Evolutionary conservation across 495 filamentous ascomycete species (phyloP).

Genomic region (Amniculicola lignicola): DNA sequence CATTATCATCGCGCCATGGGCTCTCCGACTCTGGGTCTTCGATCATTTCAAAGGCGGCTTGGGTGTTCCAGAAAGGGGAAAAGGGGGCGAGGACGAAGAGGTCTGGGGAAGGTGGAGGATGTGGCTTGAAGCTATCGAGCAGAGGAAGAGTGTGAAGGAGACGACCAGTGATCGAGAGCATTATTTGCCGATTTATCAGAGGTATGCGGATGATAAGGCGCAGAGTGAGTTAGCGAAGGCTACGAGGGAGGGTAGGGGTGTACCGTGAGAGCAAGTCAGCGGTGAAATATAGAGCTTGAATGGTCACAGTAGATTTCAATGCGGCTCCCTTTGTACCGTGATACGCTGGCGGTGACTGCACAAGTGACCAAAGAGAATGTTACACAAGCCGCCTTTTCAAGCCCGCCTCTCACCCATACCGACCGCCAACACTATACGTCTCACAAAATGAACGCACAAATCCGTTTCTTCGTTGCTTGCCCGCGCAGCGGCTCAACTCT

Average conservation of each 20-base stretch:
- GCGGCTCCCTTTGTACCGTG: not conserved
- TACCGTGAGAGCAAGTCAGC: conserved; percentile 49
- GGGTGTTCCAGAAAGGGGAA: conserved; percentile 52
- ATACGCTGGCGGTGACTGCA: too few species aligned
- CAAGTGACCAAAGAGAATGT: too few species aligned
- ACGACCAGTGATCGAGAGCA: conserved; percentile 62
- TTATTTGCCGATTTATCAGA: conserved; percentile 62
- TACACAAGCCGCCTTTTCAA: too few species aligned
- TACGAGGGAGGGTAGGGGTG: conserved; percentile 50
- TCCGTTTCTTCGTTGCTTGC: too few species aligned
- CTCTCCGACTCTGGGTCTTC: conserved; percentile 62
- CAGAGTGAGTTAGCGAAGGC: conserved; percentile 68
- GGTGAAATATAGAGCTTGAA: not conserved
- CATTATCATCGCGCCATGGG: conserved; percentile 51
- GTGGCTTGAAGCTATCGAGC: conserved; percentile 57
- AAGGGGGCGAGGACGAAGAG: conserved; percentile 50
- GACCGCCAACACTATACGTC: too few species aligned
- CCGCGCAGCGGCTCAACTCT: too few species aligned
- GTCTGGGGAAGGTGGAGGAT: conserved; percentile 60
- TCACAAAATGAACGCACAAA: too few species aligned
- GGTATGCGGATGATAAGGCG: conserved; percentile 71
- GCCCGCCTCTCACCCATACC: too few species aligned
- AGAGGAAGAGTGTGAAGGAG: conserved; percentile 55
- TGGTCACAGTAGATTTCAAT: not conserved
- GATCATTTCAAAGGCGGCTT: conserved; percentile 68